phyloP scores from a whole-genome alignment of 2,329 filamentous ascomycete species.

The Fusarium nisikadoi region DNA sequence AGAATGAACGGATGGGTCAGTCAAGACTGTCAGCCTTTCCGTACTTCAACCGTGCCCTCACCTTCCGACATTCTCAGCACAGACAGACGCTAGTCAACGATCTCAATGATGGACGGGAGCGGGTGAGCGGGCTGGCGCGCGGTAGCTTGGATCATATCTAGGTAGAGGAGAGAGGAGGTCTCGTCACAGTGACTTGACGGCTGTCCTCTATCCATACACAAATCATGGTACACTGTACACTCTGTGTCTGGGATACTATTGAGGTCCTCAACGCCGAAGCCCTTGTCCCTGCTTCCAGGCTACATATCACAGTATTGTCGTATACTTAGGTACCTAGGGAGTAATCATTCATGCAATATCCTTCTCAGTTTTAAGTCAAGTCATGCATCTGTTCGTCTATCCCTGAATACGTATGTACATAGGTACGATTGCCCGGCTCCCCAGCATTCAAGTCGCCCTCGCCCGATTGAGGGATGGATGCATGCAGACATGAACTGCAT shows the following conservation, averaged over 20 bases:
- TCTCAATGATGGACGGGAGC: slow-evolving; percentile 30
- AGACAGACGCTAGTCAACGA: slow-evolving; percentile 29
- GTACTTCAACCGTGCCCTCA: background rate
- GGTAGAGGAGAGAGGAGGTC: background rate
- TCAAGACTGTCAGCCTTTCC: background rate
- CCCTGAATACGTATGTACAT: background rate
- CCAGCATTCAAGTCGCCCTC: slow-evolving; percentile 11
- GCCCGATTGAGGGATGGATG: slow-evolving; percentile 34
- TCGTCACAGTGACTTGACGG: background rate
- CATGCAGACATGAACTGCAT: slow-evolving; percentile 29
- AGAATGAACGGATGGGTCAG: background rate
- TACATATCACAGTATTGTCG: background rate
- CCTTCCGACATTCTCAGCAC: background rate
- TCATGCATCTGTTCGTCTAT: background rate
- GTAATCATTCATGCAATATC: slow-evolving; percentile 3
- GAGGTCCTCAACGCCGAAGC: slow-evolving; percentile 6
- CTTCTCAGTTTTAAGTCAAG: background rate
- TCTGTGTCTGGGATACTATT: background rate
- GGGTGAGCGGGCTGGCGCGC: slow-evolving; percentile 27
- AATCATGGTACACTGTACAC: background rate
- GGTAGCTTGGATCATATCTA: slow-evolving; percentile 17
- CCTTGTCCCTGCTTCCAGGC: background rate
- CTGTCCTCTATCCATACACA: background rate
- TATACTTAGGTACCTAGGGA: background rate
- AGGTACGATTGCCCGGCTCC: background rate